Evolutionary conservation across 306 rosid species (phyloP).

Genomic region (Medicago truncatula): MtrunA17r5.0-ANR NC_053045.1:50205501-50206000

Average conservation of each 20-base stretch:
- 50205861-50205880: too few species aligned
- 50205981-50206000: neutral
- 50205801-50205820: neutral
- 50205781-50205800: neutral
- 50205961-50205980: neutral
- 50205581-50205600: conserved; percentile 47
- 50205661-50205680: neutral
- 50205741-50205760: neutral
- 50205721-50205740: too few species aligned
- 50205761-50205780: neutral
- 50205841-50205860: too few species aligned
- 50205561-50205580: conserved; percentile 38
- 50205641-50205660: conserved; percentile 42
- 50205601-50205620: conserved; percentile 66
- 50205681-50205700: neutral
- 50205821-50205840: too few species aligned
- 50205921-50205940: neutral
- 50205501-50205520: neutral
- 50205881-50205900: too few species aligned
- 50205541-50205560: neutral
- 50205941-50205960: too few species aligned
- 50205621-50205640: conserved; percentile 45
- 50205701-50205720: too few species aligned
- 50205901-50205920: neutral
- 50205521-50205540: neutral